A percentile compares a stretch with the other conserved stretches of the same genome.
Evolutionary conservation across 1,284 basidiomycete genomes (phyloP).

Genomic region (Melampsora abietis-canadensis): DNA sequence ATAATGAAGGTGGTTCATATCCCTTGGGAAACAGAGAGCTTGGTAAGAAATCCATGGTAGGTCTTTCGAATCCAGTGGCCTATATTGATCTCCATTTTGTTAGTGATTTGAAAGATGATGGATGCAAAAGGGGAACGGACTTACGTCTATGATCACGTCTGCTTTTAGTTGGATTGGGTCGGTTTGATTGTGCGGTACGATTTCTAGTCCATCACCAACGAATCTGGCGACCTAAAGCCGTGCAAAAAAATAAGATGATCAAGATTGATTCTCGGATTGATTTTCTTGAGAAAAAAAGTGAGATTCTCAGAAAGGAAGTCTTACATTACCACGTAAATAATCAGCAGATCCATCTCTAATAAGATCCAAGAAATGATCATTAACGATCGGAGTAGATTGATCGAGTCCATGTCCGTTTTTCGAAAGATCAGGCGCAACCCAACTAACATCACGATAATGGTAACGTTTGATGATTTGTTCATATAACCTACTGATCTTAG

Average conservation of each 20-base stretch:
- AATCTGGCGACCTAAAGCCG: slow-evolving; percentile 11
- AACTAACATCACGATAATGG: slow-evolving; percentile 26
- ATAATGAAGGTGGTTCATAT: slow-evolving; percentile 32
- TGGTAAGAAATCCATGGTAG: slow-evolving; percentile 24
- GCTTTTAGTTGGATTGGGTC: slow-evolving; percentile 13
- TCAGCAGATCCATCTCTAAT: slow-evolving; percentile 17
- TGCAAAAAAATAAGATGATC: no score
- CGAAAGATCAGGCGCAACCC: slow-evolving; percentile 5
- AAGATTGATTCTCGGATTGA: no score
- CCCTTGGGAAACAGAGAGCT: background rate
- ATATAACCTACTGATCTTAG: background rate
- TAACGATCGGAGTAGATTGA: slow-evolving; percentile 34
- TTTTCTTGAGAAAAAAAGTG: no score
- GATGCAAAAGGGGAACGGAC: no score
- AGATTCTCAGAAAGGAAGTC: no score
- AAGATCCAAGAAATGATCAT: slow-evolving; percentile 23
- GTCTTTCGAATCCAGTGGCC: slow-evolving; percentile 35
- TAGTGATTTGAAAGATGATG: no score
- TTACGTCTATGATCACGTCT: slow-evolving; percentile 36
- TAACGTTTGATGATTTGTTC: slow-evolving; percentile 9
- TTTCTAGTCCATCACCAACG: background rate
- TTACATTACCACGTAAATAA: slow-evolving; percentile 25
- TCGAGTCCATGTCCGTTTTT: background rate
- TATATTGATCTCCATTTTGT: no score
- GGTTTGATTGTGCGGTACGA: background rate